Conservation (phyloP, 768 basidiomycete species). For the Steccherinum ochraceum region DNA sequence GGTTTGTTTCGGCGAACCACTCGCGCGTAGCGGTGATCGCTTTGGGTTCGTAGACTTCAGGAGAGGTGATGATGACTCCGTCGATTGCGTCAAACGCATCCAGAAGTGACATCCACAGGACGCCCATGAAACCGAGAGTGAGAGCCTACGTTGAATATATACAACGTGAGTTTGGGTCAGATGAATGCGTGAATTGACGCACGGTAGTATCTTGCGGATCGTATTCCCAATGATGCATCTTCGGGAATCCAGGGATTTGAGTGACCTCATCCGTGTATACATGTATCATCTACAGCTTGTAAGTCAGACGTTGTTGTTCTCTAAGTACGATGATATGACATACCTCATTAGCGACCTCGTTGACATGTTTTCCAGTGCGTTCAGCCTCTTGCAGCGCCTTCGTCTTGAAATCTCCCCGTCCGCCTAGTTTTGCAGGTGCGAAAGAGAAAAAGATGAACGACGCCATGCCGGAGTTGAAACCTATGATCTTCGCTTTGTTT, state of each 20-base stretch:
- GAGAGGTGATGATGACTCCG: slow-evolving; percentile 12
- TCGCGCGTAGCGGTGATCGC: slow-evolving; percentile 5
- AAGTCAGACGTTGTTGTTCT: neutral
- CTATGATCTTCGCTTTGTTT: neutral
- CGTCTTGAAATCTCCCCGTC: neutral
- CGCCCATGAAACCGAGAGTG: neutral
- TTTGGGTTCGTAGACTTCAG: slow-evolving; percentile 13
- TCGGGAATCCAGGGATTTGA: slow-evolving; percentile 3
- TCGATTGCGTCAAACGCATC: slow-evolving; percentile 8
- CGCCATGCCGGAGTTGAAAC: neutral
- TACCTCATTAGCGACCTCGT: neutral
- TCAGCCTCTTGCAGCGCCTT: neutral
- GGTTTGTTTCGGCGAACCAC: slow-evolving; percentile 11
- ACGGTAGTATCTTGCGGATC: slow-evolving; percentile 8
- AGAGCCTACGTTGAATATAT: neutral
- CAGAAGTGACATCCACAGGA: neutral
- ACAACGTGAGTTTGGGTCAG: neutral
- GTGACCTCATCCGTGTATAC: slow-evolving; percentile 1
- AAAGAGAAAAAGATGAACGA: neutral
- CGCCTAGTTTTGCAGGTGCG: neutral
- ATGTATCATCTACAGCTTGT: neutral
- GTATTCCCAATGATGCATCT: slow-evolving; percentile 6
- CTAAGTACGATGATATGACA: neutral
- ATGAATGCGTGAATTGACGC: neutral
- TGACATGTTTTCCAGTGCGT: neutral